These are phyloP conservation scores for Penicillium cinerascens DNA, from an alignment of 495 filamentous ascomycete genomes.

Conservation along the genomic window DNA sequence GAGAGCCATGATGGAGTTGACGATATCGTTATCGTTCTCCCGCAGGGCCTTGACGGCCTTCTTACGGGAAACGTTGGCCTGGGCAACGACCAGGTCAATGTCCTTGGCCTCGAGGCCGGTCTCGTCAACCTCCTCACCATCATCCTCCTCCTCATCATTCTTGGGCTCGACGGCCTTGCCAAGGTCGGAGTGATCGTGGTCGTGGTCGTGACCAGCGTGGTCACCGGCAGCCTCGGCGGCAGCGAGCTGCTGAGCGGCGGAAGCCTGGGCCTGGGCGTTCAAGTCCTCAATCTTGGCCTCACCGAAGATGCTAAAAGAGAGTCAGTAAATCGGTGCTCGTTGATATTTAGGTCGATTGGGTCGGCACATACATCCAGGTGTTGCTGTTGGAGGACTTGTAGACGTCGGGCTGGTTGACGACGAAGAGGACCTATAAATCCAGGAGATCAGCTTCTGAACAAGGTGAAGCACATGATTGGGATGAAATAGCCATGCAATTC, in stretches of 20 bases:
- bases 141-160: slow-evolving; percentile 89
- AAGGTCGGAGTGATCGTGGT: slow-evolving; percentile 65
- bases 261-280: slow-evolving; percentile 93
- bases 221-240: slow-evolving; percentile 76
- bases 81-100: slow-evolving; percentile 97
- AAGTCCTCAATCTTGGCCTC: slow-evolving; percentile 99
- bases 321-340: not conserved
- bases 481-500: not conserved
- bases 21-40: slow-evolving; percentile 99
- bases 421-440: slow-evolving; percentile 81
- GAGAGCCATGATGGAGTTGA: slow-evolving; percentile 99
- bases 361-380: slow-evolving; percentile 89
- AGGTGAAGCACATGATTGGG: not conserved
- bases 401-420: slow-evolving; percentile 98
- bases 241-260: slow-evolving; percentile 86
- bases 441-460: not conserved
- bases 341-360: not conserved
- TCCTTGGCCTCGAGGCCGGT: slow-evolving; percentile 95
- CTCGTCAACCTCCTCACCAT: slow-evolving; percentile 93
- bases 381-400: slow-evolving; percentile 98
- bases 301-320: slow-evolving; percentile 79
- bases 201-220: slow-evolving; percentile 70
- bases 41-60: slow-evolving; percentile 98
- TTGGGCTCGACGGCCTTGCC: slow-evolving; percentile 75
- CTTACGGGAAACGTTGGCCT: slow-evolving; percentile 92